phyloP scores from a whole-genome alignment of 768 basidiomycete species.

The Leccinum incarnatum region DNA sequence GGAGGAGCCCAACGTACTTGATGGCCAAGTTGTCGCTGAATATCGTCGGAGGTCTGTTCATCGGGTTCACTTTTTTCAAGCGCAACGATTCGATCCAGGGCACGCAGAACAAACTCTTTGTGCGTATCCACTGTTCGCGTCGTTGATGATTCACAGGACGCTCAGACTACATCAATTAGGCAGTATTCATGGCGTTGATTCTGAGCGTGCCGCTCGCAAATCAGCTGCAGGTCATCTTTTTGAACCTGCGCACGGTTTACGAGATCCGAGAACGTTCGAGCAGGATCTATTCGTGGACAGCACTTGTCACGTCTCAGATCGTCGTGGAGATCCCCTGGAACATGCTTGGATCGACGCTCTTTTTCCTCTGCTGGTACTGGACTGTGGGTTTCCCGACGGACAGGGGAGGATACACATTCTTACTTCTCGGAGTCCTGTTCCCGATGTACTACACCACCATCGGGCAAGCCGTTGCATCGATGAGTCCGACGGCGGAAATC shows the following conservation, averaged over 20 bases:
- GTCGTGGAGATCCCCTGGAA: constrained; percentile 63
- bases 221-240: constrained; percentile 62
- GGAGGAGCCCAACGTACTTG: constrained; percentile 59
- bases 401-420: constrained; percentile 58
- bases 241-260: constrained; percentile 57
- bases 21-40: constrained; percentile 58
- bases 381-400: constrained; percentile 57
- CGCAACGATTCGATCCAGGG: constrained; percentile 53
- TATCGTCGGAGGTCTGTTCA: constrained; percentile 52
- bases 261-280: constrained; percentile 66
- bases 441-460: constrained; percentile 63
- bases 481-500: constrained; percentile 59
- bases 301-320: constrained; percentile 52
- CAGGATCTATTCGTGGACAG: constrained; percentile 64
- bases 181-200: constrained; percentile 57
- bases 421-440: constrained; percentile 52
- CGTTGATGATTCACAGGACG: background rate
- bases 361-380: constrained; percentile 71
- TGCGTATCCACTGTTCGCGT: constrained; percentile 30
- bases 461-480: constrained; percentile 57
- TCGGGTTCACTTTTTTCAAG: constrained; percentile 63
- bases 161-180: constrained; percentile 26
- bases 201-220: constrained; percentile 51
- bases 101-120: constrained; percentile 65
- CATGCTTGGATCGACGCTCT: constrained; percentile 51